Conservation (phyloP, 108 stramenopile genomes). For the Stephanodiscus minutulus region DNA sequence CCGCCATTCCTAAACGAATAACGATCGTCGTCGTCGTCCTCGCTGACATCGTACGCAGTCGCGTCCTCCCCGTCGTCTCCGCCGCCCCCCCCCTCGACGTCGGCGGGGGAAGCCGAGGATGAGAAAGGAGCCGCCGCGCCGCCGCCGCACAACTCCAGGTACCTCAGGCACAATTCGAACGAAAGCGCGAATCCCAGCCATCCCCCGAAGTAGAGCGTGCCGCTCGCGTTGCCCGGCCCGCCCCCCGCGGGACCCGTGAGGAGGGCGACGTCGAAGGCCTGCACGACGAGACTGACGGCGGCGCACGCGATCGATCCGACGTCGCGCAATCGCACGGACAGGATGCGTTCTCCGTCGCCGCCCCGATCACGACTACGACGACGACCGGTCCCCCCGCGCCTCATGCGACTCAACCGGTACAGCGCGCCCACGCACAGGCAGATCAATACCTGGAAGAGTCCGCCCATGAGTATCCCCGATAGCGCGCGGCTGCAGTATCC, state of each 20-base stretch:
- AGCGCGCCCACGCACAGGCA: slow-evolving; percentile 12
- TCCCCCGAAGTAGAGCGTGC: slow-evolving; percentile 27
- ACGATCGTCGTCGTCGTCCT: neutral
- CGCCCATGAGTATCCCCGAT: slow-evolving; percentile 33
- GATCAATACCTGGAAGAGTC: slow-evolving; percentile 21
- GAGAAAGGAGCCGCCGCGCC: too few species aligned
- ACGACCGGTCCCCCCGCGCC: neutral
- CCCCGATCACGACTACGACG: neutral
- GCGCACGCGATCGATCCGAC: neutral
- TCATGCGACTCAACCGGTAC: slow-evolving; percentile 23
- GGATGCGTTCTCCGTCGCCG: neutral
- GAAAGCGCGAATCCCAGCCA: slow-evolving; percentile 31
- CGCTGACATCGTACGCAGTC: slow-evolving; percentile 11
- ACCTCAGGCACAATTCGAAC: slow-evolving; percentile 40
- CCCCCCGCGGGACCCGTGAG: slow-evolving; percentile 32
- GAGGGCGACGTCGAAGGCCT: slow-evolving; percentile 15
- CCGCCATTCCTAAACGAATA: too few species aligned
- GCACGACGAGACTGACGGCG: slow-evolving; percentile 8
- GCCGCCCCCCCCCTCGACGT: neutral
- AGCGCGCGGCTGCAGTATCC: slow-evolving; percentile 23
- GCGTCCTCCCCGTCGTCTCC: neutral
- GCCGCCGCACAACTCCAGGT: slow-evolving; percentile 31
- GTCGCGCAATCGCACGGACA: slow-evolving; percentile 6
- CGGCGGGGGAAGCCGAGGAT: too few species aligned
- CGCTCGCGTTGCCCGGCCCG: slow-evolving; percentile 30